Conservation (phyloP, 225 moss, liverwort and hornwort genomes). For the Marchantia polymorpha region DNA sequence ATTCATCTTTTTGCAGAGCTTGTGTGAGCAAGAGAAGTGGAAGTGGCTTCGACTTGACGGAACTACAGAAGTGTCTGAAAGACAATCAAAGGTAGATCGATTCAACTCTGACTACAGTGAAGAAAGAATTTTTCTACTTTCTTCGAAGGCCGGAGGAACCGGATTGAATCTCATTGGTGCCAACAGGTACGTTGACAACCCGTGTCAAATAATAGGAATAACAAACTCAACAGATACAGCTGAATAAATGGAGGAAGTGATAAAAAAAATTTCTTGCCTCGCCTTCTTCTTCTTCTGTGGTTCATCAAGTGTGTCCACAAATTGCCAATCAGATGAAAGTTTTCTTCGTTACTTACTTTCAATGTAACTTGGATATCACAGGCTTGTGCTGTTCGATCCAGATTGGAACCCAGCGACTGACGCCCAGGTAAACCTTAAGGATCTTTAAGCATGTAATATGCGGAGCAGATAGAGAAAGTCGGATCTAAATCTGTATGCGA, state of each 20-base stretch:
- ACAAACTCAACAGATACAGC: background rate
- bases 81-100: slow-evolving; percentile 68
- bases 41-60: slow-evolving; percentile 82
- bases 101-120: slow-evolving; percentile 56
- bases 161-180: slow-evolving; percentile 87
- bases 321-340: too few species aligned
- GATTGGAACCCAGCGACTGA: slow-evolving; percentile 97
- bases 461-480: background rate
- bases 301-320: background rate
- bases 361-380: slow-evolving; percentile 17
- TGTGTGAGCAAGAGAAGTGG: slow-evolving; percentile 69
- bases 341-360: background rate
- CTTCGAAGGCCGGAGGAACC: slow-evolving; percentile 82
- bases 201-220: background rate
- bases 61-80: slow-evolving; percentile 60
- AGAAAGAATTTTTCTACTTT: slow-evolving; percentile 65
- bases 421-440: slow-evolving; percentile 53
- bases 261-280: background rate
- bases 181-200: slow-evolving; percentile 50
- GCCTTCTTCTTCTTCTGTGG: background rate
- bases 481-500: background rate
- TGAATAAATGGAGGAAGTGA: background rate
- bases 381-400: slow-evolving; percentile 85
- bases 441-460: background rate
- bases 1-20: slow-evolving; percentile 31